phyloP scores from a whole-genome alignment of 768 basidiomycete genomes.

The Rubroboletus pulcherrimus region DNA sequence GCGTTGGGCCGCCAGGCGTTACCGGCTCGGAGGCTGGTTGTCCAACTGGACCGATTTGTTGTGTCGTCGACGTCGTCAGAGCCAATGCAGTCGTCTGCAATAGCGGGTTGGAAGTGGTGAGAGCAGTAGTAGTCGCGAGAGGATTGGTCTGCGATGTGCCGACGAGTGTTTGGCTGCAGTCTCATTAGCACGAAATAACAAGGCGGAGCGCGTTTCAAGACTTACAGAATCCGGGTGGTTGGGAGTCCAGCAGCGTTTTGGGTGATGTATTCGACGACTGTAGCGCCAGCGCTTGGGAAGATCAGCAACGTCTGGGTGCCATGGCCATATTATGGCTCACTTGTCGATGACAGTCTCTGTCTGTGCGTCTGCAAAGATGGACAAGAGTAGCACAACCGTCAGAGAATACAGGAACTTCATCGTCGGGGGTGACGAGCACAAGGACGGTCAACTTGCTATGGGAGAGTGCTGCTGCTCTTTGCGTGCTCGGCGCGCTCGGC shows the following conservation, averaged over 20 bases:
- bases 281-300: slow-evolving; percentile 41
- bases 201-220: not conserved
- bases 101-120: slow-evolving; percentile 19
- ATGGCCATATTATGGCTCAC: slow-evolving; percentile 35
- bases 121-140: not conserved
- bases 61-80: slow-evolving; percentile 19
- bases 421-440: slow-evolving; percentile 5
- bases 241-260: slow-evolving; percentile 37
- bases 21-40: slow-evolving; percentile 41
- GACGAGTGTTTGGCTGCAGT: slow-evolving; percentile 12
- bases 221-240: slow-evolving; percentile 45
- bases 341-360: slow-evolving; percentile 43
- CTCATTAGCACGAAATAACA: slow-evolving; percentile 4
- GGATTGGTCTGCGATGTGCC: slow-evolving; percentile 5
- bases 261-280: slow-evolving; percentile 49
- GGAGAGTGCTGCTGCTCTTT: not conserved
- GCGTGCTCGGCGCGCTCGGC: slow-evolving; percentile 19
- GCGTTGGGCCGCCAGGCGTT: slow-evolving; percentile 45
- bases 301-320: slow-evolving; percentile 10
- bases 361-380: slow-evolving; percentile 37
- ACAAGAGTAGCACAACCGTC: slow-evolving; percentile 17
- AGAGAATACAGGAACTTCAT: slow-evolving; percentile 17
- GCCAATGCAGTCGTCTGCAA: slow-evolving; percentile 17
- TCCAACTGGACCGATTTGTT: slow-evolving; percentile 43
- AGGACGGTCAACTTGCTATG: not conserved